Evolutionary conservation across 2,329 filamentous ascomycete species (phyloP), one percentile per base, ranked within the genome.

Genomic region (Apiospora saccharicola): DNA sequence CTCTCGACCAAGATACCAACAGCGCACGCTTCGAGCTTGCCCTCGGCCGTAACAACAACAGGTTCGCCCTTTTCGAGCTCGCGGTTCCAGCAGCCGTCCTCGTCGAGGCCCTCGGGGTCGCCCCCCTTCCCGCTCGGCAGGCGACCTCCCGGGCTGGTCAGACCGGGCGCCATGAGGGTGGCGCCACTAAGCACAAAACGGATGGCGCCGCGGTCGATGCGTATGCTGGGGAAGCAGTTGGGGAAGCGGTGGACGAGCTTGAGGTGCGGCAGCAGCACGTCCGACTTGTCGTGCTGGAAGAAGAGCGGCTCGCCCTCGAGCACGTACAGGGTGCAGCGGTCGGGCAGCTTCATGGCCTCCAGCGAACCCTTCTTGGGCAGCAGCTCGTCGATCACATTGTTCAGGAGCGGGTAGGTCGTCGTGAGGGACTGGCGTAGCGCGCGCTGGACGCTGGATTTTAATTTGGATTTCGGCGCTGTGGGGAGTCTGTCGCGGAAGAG

Each of bases 381-480:
- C 78, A 98, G 91, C 82, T 97, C 94, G 83, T 99, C 96, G 83
- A 98, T 97, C 85, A 94, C 90, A 0, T 94, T 93, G 76, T 91
- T 90, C 70, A 98, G 92, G 70, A 94, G 90, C 3, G 96, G 96
- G 84, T 97, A 98, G 70, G 93, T 93, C 73, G 94, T 88, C 75
- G 96, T 86, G 76, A 98, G 90, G 79, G 94, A 94, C 79, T 92
- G 88, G 77, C 96, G 94, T 78, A 99, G 92, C 75, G 87, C 90
- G 80, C 96, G 94, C 86, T 98, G 95, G 72, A 94, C 94, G 34
- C 95, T 98, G 76, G 96, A 98, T 86, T 98, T 99, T 84, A 98
- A 94, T 88, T 98, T 98, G 78, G 95, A 94, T 86, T 96, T 97
- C 72, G 94, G 92, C 76, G 93, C 90, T 37, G 92, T 85, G 78